Evolutionary conservation across 805 yeast species (phyloP).

Genomic region (Cephaloascus fragrans): DNA sequence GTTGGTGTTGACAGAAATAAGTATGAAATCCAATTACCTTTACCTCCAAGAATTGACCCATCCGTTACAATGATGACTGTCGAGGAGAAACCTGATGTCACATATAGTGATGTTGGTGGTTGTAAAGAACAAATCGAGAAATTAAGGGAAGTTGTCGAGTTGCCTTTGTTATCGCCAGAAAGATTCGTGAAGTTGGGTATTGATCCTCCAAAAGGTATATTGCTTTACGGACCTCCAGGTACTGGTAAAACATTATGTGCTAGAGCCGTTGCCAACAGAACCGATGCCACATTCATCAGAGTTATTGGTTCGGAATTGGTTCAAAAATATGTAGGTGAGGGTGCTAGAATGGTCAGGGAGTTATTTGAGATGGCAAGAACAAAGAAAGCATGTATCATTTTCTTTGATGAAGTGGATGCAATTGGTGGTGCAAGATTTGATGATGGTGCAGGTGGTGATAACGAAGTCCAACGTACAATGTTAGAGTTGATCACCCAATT

Average conservation of each 20-base stretch:
- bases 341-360: slow-evolving; percentile 99
- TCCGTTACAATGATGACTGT: slow-evolving; percentile 99
- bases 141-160: slow-evolving; percentile 89
- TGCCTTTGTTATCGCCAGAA: slow-evolving; percentile 91
- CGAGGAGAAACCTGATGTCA: slow-evolving; percentile 98
- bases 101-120: slow-evolving; percentile 97
- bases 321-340: slow-evolving; percentile 98
- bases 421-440: slow-evolving; percentile 99
- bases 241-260: slow-evolving; percentile 98
- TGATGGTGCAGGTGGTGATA: slow-evolving; percentile 99
- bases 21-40: slow-evolving; percentile 92
- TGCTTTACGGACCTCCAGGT: slow-evolving; percentile 97
- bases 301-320: slow-evolving; percentile 98
- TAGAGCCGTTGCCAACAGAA: slow-evolving; percentile 97
- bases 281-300: slow-evolving; percentile 97
- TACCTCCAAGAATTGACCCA: slow-evolving; percentile 97
- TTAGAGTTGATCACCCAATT: slow-evolving; percentile 94
- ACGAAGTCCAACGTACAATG: slow-evolving; percentile 99
- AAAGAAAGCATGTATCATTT: slow-evolving; percentile 94
- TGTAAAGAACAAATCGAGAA: slow-evolving; percentile 98
- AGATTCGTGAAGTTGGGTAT: slow-evolving; percentile 94
- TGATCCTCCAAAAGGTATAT: slow-evolving; percentile 97
- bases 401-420: slow-evolving; percentile 98
- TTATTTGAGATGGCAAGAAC: slow-evolving; percentile 98
- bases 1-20: slow-evolving; percentile 98